Conservation (phyloP, 306 rosid species). For the Begonia fuchsioides region DNA sequence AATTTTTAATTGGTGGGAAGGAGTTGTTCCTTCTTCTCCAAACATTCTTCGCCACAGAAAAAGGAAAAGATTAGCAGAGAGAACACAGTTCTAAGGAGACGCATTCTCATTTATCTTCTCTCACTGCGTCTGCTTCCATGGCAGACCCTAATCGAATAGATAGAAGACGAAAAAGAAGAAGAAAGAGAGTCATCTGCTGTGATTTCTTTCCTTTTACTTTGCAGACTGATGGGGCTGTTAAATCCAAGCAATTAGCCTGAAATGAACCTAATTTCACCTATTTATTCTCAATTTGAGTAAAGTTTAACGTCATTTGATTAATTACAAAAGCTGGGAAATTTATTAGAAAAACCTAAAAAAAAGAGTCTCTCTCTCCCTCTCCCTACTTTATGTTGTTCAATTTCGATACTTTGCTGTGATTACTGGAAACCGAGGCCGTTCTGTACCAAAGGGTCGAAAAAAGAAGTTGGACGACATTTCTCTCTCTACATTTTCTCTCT, state of each 20-base stretch:
- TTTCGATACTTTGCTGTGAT: slow-evolving; percentile 67
- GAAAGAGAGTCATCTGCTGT: background rate
- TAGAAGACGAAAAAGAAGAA: slow-evolving; percentile 13
- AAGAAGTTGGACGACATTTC: too few relatives aligned
- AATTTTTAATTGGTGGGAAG: slow-evolving; percentile 5
- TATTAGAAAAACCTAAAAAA: background rate
- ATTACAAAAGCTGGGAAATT: too few relatives aligned
- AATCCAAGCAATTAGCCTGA: slow-evolving; percentile 44
- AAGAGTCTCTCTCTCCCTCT: slow-evolving; percentile 17
- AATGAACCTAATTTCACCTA: too few relatives aligned
- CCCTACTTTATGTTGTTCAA: slow-evolving; percentile 77
- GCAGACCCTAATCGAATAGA: slow-evolving; percentile 38
- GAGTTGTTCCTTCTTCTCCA: slow-evolving; percentile 33
- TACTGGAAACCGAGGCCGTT: slow-evolving; percentile 81
- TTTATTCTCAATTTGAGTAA: too few relatives aligned
- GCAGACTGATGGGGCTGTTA: slow-evolving; percentile 68
- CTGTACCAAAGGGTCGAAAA: too few relatives aligned
- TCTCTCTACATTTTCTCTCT: slow-evolving; percentile 14
- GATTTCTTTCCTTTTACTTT: slow-evolving; percentile 34
- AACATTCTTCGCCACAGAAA: slow-evolving; percentile 51
- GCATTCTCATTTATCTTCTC: slow-evolving; percentile 37
- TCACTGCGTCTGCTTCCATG: slow-evolving; percentile 36
- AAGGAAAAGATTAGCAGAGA: slow-evolving; percentile 7
- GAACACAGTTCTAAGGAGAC: slow-evolving; percentile 11
- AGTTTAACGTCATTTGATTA: too few relatives aligned